Evolutionary conservation across 257 asterid species (phyloP).

Genomic region (Nicotiana obtusifolia): DNA sequence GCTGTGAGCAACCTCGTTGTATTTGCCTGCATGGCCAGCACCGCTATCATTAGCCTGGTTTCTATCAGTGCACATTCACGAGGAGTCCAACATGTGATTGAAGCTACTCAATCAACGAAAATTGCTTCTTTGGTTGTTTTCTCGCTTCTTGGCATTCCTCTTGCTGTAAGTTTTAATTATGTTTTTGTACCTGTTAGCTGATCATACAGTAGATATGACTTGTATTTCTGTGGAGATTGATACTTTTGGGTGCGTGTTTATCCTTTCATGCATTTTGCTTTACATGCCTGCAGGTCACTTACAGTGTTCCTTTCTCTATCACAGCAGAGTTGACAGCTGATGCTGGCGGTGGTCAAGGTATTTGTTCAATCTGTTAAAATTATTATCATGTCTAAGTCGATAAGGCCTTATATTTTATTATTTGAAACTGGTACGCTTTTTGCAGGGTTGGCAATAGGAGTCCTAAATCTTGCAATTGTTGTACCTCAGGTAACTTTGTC

Average conservation of each 20-base stretch:
- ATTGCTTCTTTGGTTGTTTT: conserved; percentile 82
- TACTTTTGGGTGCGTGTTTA: neutral
- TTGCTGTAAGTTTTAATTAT: conserved; percentile 62
- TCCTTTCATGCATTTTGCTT: conserved; percentile 16
- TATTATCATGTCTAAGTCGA: conserved; percentile 12
- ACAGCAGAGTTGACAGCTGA: conserved; percentile 98
- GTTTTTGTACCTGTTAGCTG: conserved; percentile 3
- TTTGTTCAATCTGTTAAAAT: neutral
- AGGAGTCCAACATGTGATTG: conserved; percentile 70
- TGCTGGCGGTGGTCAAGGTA: conserved; percentile 99
- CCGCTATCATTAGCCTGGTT: conserved; percentile 72
- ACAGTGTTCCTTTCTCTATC: conserved; percentile 93
- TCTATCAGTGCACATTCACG: conserved; percentile 54
- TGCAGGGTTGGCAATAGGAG: conserved; percentile 98
- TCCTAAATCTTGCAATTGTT: conserved; percentile 93
- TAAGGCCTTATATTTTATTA: conserved; percentile 8
- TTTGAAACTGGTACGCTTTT: conserved; percentile 12
- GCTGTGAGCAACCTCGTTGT: conserved; percentile 80
- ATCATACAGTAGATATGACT: neutral
- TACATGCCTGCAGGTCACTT: conserved; percentile 58
- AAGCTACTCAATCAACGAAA: conserved; percentile 63
- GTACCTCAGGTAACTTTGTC: conserved; percentile 73
- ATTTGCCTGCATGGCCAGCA: conserved; percentile 83
- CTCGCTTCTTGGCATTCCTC: conserved; percentile 93
- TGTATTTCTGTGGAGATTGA: neutral